Conservation (phyloP, 306 rosid species). For the Acmispon strigosus region DNA sequence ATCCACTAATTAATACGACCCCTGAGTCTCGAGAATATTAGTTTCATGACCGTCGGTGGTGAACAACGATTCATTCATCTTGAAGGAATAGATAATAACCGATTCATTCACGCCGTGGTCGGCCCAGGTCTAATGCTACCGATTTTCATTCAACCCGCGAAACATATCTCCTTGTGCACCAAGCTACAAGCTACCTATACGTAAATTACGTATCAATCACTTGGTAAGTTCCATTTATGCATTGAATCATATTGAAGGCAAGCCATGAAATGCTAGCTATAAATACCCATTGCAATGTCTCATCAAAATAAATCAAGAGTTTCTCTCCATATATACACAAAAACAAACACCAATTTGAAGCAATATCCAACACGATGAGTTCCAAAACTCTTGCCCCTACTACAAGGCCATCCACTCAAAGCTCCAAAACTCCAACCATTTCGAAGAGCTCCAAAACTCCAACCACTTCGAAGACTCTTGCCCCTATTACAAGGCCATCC, state of each 20-base stretch:
- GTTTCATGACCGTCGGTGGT: too few species aligned
- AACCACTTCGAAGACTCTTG: background rate
- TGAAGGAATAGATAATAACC: too few species aligned
- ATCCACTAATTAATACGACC: too few species aligned
- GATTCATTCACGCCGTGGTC: too few species aligned
- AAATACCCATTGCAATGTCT: background rate
- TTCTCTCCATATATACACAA: background rate
- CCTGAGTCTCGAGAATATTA: too few species aligned
- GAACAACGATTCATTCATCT: too few species aligned
- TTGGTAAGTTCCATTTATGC: background rate
- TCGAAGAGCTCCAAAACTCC: too few species aligned
- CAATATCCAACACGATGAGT: background rate
- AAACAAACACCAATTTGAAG: background rate
- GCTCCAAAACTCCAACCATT: background rate
- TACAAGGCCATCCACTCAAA: slow-evolving; percentile 10
- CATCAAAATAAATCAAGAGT: background rate
- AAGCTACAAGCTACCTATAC: background rate
- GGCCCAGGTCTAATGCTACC: too few species aligned
- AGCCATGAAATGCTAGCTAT: background rate
- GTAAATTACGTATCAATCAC: background rate
- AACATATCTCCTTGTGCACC: too few species aligned
- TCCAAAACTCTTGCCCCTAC: background rate
- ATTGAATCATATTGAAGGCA: background rate
- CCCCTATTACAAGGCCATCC: background rate
- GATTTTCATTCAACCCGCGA: too few species aligned